Conservation (phyloP, 78 protist species). For the Emiliania huxleyi region DNA sequence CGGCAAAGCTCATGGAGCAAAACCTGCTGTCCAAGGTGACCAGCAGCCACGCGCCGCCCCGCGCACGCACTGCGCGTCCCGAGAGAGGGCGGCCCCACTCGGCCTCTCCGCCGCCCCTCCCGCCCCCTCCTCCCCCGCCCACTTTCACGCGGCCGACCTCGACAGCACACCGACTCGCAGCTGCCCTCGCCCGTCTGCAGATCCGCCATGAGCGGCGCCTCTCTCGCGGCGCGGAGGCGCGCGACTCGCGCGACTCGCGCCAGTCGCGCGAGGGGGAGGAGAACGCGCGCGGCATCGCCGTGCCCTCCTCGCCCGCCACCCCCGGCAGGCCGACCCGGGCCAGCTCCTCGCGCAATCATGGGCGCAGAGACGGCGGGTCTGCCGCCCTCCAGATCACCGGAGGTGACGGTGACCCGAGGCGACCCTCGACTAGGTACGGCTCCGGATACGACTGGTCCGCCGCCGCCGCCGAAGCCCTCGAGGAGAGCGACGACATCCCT, state of each 20-base stretch:
- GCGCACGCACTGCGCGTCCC: too few relatives aligned
- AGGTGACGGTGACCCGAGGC: too few relatives aligned
- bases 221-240: background rate
- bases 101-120: too few relatives aligned
- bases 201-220: background rate
- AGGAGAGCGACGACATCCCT: background rate
- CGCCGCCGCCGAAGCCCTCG: background rate
- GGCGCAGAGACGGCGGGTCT: too few relatives aligned
- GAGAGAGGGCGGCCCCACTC: background rate
- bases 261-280: background rate
- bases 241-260: background rate
- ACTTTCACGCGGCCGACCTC: too few relatives aligned
- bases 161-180: too few relatives aligned
- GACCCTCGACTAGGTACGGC: background rate
- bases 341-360: too few relatives aligned
- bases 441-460: background rate
- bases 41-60: too few relatives aligned
- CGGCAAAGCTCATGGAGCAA: background rate
- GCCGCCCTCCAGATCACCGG: too few relatives aligned
- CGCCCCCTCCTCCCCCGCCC: too few relatives aligned
- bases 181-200: background rate
- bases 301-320: too few relatives aligned
- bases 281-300: background rate
- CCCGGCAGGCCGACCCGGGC: too few relatives aligned
- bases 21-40: background rate